These are phyloP conservation scores for Fusarium coffeatum DNA, from an alignment of 2,329 filamentous ascomycete genomes.

Conservation along the genomic window DNA sequence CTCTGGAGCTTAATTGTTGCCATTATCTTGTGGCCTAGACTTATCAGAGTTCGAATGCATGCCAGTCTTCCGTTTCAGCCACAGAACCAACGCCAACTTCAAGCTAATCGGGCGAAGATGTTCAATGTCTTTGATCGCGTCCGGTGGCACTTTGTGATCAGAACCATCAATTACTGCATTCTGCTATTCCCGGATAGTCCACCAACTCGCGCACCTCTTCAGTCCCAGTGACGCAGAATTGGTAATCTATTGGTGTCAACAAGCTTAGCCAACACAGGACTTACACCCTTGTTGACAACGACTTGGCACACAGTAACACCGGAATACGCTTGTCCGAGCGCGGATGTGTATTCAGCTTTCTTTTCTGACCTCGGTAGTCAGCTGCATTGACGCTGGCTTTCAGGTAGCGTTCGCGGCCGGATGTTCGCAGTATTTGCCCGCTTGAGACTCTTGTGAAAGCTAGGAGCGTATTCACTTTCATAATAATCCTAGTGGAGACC, in stretches of 20 bases:
- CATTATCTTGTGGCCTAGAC: constrained; percentile 17
- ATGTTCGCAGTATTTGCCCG: constrained; percentile 33
- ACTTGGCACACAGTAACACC: constrained; percentile 18
- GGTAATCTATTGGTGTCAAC: constrained; percentile 6
- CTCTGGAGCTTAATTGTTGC: neutral
- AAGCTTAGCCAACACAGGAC: constrained; percentile 5
- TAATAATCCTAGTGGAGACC: constrained; percentile 23
- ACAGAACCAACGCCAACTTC: constrained; percentile 7
- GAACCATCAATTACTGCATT: neutral
- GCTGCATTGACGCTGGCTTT: neutral
- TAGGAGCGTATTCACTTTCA: neutral
- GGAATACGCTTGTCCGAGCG: constrained; percentile 17
- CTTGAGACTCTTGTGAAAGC: constrained; percentile 32
- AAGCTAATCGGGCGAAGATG: constrained; percentile 11
- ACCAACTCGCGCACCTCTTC: constrained; percentile 21
- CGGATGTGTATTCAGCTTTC: constrained; percentile 18
- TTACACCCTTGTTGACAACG: constrained; percentile 2
- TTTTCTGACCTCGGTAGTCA: neutral
- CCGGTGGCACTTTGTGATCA: neutral
- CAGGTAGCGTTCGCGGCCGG: constrained; percentile 13
- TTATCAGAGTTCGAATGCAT: constrained; percentile 37
- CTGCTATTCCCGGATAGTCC: constrained; percentile 21
- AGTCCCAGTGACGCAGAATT: constrained; percentile 33
- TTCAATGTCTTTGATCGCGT: constrained; percentile 11
- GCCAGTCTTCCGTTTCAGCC: constrained; percentile 44